A percentile compares a stretch with the other conserved stretches of the same genome.
These are phyloP conservation scores for Mortierella sp. DNA, from an alignment of 371 early-diverging fungal genomes.

Conservation along the genomic window DNA sequence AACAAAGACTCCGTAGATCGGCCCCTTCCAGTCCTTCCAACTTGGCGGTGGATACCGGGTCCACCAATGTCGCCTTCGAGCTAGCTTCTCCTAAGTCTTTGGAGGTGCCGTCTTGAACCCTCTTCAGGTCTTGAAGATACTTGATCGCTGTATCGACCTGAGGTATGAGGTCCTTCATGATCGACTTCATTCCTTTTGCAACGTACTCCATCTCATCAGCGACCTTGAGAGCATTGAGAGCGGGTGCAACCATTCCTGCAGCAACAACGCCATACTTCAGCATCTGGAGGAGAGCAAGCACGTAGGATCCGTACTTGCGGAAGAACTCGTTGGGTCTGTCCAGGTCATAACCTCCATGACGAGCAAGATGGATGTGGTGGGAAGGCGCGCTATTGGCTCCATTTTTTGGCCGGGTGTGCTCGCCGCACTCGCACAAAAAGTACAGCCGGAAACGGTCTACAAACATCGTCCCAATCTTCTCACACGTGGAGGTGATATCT, in stretches of 20 bases:
- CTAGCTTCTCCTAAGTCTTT: background rate
- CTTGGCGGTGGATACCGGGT: background rate
- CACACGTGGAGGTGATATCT: background rate
- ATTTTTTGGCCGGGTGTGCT: background rate
- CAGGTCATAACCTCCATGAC: slow-evolving; percentile 19
- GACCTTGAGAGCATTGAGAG: background rate
- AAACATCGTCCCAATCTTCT: background rate
- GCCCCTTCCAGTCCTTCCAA: background rate
- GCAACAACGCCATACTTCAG: slow-evolving; percentile 1
- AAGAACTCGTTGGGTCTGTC: slow-evolving; percentile 15
- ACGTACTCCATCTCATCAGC: background rate
- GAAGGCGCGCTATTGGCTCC: background rate
- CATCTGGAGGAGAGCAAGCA: slow-evolving; percentile 15
- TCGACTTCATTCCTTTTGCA: background rate
- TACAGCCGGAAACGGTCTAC: background rate
- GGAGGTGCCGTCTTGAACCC: background rate
- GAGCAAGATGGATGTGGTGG: slow-evolving; percentile 20
- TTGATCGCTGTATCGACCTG: background rate
- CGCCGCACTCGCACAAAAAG: slow-evolving; percentile 25
- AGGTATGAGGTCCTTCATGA: background rate
- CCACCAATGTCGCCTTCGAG: background rate
- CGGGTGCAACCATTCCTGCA: background rate
- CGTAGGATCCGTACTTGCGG: slow-evolving; percentile 17
- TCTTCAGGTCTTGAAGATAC: background rate
- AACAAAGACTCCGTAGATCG: background rate